Base-by-base conservation (phyloP, 148 eudicot species). In the Salicornia ramosissima region DNA sequence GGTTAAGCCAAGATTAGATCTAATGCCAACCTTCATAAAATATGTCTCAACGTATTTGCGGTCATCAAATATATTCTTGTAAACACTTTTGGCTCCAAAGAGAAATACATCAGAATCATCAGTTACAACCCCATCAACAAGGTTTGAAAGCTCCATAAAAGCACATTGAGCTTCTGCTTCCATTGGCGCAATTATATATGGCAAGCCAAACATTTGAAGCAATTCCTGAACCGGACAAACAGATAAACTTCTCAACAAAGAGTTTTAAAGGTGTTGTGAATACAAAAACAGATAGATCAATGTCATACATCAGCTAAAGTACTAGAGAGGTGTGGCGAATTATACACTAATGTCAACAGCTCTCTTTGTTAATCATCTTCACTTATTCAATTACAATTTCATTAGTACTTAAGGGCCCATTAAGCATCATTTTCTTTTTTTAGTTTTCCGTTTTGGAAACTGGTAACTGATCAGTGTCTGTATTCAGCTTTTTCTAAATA, bases 101-200 rank as follows among this genome's bases (percentile, higher is more conserved):
- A 94, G 87, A 77, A 94, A 86, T 40, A 83, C 99, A 82, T 94
- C 99, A 72, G 99, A 94, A 81, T 94, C 99, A 80, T 94, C 99
- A 39, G 99, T 94, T 55, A 94, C 96, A 76, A 94, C 99, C 72
- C 99, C 97, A 81, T 94, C 99, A 71, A 94, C 99, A 84, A 90
- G 97, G 74, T 86, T 87, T 24, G 78, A 82, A 77, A 86, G 87
- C 83, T 94, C 97, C 99, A 94, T 80, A 74, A 81, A 90, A 67
- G 99, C 99, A 82, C 99, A 94, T 70, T 94, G 99, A 73, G 99
- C 99, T 87, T 94, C 99, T 75, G 99, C 99, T 81, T 94, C 99
- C 99, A 90, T 94, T n/a, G 99, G 97, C 69, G 99, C 96, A 76
- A 94, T 88, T 52, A 94, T 90, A 74, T 90, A 94, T 31, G 99